These are phyloP conservation scores for Nakaseomyces bracarensis DNA, from an alignment of 1,139 yeast genomes.

Conservation along the genomic window DNA sequence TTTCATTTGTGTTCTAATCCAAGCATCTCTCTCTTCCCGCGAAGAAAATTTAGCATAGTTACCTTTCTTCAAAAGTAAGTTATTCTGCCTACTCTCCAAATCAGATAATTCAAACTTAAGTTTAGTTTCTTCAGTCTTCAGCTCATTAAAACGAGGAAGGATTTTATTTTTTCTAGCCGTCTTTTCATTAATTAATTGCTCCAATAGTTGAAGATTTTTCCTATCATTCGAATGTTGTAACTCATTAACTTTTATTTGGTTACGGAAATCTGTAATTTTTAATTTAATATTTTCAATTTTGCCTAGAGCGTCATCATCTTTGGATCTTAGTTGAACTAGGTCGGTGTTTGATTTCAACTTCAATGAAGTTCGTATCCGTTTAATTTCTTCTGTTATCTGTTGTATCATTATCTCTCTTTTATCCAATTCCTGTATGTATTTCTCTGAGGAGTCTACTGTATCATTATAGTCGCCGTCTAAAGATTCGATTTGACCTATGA, in stretches of 20 bases:
- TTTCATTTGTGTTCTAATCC: conserved; percentile 51
- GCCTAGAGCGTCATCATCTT: conserved; percentile 37
- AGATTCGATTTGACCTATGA: conserved; percentile 52
- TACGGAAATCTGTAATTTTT: conserved; percentile 28
- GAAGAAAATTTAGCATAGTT: conserved; percentile 53
- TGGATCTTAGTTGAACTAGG: conserved; percentile 41
- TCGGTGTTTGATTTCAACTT: conserved; percentile 46
- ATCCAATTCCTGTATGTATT: conserved; percentile 37
- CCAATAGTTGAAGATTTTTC: conserved; percentile 27
- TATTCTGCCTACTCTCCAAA: conserved; percentile 48
- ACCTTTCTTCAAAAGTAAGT: conserved; percentile 66
- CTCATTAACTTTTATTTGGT: conserved; percentile 26
- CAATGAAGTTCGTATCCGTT: conserved; percentile 27
- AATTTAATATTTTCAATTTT: conserved; percentile 33
- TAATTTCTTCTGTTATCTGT: conserved; percentile 32
- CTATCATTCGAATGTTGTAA: conserved; percentile 23
- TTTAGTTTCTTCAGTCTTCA: conserved; percentile 38
- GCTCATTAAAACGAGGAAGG: conserved; percentile 39
- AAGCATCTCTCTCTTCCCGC: conserved; percentile 53
- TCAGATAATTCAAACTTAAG: conserved; percentile 39
- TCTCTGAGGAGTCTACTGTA: conserved; percentile 39
- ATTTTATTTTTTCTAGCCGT: conserved; percentile 37
- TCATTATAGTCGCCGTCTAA: conserved; percentile 54
- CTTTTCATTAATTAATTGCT: conserved; percentile 37
- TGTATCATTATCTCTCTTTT: conserved; percentile 42